A percentile compares a stretch with the other conserved stretches of the same genome.
These are phyloP conservation scores for Phaeotremella skinneri DNA, from an alignment of 768 basidiomycete genomes.

Conservation along the genomic window DNA sequence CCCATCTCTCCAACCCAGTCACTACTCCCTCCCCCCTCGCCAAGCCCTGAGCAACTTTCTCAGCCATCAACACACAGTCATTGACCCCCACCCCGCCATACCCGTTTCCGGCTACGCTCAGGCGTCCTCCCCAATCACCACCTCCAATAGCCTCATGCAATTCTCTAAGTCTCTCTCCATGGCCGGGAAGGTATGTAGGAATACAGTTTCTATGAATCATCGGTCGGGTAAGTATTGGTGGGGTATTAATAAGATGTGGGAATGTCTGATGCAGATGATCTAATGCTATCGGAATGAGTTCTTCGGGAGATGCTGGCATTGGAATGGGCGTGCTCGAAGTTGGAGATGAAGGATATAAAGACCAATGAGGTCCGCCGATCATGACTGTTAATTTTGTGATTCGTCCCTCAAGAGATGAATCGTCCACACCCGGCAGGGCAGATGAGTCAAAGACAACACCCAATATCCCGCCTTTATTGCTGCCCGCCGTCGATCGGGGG, in stretches of 20 bases:
- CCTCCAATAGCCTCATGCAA: slow-evolving; percentile 56
- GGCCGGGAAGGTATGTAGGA: slow-evolving; percentile 72
- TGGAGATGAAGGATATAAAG: slow-evolving; percentile 39
- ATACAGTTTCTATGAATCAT: slow-evolving; percentile 66
- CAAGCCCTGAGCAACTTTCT: slow-evolving; percentile 53
- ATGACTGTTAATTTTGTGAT: slow-evolving; percentile 84
- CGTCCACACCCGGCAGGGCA: slow-evolving; percentile 64
- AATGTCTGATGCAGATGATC: slow-evolving; percentile 43
- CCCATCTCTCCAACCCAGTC: slow-evolving; percentile 47
- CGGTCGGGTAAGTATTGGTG: slow-evolving; percentile 33
- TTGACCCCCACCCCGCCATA: slow-evolving; percentile 82
- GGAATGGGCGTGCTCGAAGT: slow-evolving; percentile 1
- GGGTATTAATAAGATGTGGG: slow-evolving; percentile 32
- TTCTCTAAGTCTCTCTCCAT: slow-evolving; percentile 66
- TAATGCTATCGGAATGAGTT: not conserved
- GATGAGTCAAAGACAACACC: slow-evolving; percentile 90
- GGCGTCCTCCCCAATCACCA: slow-evolving; percentile 54
- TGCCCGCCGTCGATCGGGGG: slow-evolving; percentile 58
- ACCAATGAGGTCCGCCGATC: slow-evolving; percentile 76
- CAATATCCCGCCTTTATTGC: slow-evolving; percentile 54
- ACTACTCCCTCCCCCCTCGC: slow-evolving; percentile 7
- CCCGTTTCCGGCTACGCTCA: slow-evolving; percentile 78
- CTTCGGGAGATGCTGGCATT: not conserved
- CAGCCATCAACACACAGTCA: slow-evolving; percentile 77
- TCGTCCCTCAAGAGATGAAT: slow-evolving; percentile 41